Base-by-base conservation (phyloP, 2,329 filamentous ascomycete genomes). In the Pseudocercospora fuligena region DNA sequence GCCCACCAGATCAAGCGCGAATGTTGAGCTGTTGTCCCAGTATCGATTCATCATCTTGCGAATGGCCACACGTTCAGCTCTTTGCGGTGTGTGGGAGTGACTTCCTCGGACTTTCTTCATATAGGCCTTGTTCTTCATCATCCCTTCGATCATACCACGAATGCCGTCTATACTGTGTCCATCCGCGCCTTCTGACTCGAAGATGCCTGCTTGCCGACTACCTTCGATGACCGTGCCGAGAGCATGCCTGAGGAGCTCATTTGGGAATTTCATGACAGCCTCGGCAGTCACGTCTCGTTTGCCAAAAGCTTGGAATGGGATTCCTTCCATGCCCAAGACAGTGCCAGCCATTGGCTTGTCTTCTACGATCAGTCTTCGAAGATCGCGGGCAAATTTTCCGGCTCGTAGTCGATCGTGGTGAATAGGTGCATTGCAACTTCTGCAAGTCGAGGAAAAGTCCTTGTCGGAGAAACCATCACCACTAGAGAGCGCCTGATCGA, bases 11-110 rank as follows among this genome's bases (percentile, higher is more conserved):
- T 92, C 89, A 0, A 92, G 81, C 0, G 87, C 86, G 68, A 92
- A 91, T 0, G 83, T 81, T 1, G 85, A 86, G n/a, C 80, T 82
- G 73, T 92, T 92, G 23, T 87, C 84, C 88, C 89, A 91, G 74
- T 92, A 92, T 1, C 87, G 82, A 23, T 84, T 84, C 88, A 92
- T 90, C 87, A 91, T 90, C 75, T 87, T 88, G 14, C 89, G 85
- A 3, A 88, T 80, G 0, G 83, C 81, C 5, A 87, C 69, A 3
- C 69, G 67, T 64, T 77, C 75, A 1, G 43, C 31, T 3, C 68
- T 63, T 3, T 60, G 56, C 64, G 73, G 33, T 2, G 21, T 66
- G 25, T 51, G 21, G 36, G 67, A 60, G 16, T 11, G 23, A 16
- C 61, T 65, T 11, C 63, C 58, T 2, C 72, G 72, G 1, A 84